Evolutionary conservation across 768 basidiomycete species (phyloP), one percentile per base, ranked within the genome.

Genomic region (Hericium alpestre): DNA sequence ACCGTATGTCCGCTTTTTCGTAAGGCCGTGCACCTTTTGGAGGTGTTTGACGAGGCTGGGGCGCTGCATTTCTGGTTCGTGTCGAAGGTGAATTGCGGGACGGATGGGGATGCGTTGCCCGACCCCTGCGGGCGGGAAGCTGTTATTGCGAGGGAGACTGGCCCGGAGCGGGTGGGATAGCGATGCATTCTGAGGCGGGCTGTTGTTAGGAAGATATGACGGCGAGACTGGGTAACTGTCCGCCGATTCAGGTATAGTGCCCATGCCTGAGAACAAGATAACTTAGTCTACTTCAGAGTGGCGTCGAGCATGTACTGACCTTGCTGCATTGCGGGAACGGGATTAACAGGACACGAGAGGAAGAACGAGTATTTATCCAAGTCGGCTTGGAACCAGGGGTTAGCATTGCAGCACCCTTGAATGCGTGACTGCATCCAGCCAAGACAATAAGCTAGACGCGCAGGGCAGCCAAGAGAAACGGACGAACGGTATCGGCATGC

Each of bases 1-100:
- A 38, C 62, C 62, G 48, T 56, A 61, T 40, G 60, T 61, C 20
- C 62, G 62, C 55, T 61, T 61, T 41, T 63, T 63, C 10, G 62
- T 63, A 13, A 63, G 62, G 37, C 62, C 62, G 32, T 63, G 62
- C 40, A 61, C 16, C 53, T 54, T 63, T 23, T 63, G 62, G 4
- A 63, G 55, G 38, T 63, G 62, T 40, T 58, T 61, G 16, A 63
- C 62, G 15, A 63, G 57, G 43, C 60, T 38, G 23, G 55, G 59
- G 20, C 57, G 61, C 23, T 38, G 57, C 27, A 51, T 50, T 25
- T 22, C 18, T 56, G 7, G 22, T 46, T 56, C 22, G 43, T 37
- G 43, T 27, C 43, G 55, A 2, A 49, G 12, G 39, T n/a, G 55
- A 10, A 38, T 13, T 32, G 37, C 16, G 55, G 38, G 43, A 9